A percentile compares a stretch with the other conserved stretches of the same genome.
phyloP scores from a whole-genome alignment of 2,329 filamentous ascomycete species.

The Bipolaris victoriae region DNA sequence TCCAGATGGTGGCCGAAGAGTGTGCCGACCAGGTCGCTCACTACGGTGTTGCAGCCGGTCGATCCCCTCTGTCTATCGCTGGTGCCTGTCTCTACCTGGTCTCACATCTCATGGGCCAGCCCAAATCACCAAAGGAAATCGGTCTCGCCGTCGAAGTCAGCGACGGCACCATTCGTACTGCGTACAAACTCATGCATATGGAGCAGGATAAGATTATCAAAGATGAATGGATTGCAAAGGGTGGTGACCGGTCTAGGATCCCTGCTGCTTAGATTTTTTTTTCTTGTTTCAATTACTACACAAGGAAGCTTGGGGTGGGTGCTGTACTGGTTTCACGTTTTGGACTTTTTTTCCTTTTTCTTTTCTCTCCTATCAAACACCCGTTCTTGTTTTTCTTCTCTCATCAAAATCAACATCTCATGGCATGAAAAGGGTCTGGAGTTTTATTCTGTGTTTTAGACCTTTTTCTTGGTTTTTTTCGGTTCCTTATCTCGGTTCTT shows the following conservation, averaged over 20 bases:
- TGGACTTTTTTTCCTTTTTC: background rate
- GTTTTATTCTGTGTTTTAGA: slow-evolving; percentile 4
- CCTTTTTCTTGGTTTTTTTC: background rate
- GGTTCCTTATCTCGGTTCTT: background rate
- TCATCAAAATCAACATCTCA: background rate
- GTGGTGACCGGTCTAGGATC: slow-evolving; percentile 73
- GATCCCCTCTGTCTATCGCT: slow-evolving; percentile 91
- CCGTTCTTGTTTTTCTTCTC: background rate
- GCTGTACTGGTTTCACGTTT: background rate
- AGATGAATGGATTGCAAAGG: slow-evolving; percentile 74
- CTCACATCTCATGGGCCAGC: slow-evolving; percentile 80
- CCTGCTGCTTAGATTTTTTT: slow-evolving; percentile 51
- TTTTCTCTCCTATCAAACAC: background rate
- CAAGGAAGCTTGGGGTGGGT: background rate
- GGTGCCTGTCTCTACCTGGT: slow-evolving; percentile 98
- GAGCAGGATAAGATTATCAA: slow-evolving; percentile 77
- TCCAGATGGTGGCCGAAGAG: slow-evolving; percentile 79
- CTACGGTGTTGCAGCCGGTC: slow-evolving; percentile 83
- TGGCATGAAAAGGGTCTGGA: background rate
- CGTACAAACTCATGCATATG: slow-evolving; percentile 85
- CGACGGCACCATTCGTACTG: slow-evolving; percentile 94
- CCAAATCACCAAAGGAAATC: slow-evolving; percentile 84
- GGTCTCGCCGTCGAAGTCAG: slow-evolving; percentile 84
- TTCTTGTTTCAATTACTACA: background rate
- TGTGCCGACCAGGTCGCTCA: slow-evolving; percentile 79